phyloP scores from a whole-genome alignment of 2,329 filamentous ascomycete genomes.

The Diaporthe vaccinii region DNA sequence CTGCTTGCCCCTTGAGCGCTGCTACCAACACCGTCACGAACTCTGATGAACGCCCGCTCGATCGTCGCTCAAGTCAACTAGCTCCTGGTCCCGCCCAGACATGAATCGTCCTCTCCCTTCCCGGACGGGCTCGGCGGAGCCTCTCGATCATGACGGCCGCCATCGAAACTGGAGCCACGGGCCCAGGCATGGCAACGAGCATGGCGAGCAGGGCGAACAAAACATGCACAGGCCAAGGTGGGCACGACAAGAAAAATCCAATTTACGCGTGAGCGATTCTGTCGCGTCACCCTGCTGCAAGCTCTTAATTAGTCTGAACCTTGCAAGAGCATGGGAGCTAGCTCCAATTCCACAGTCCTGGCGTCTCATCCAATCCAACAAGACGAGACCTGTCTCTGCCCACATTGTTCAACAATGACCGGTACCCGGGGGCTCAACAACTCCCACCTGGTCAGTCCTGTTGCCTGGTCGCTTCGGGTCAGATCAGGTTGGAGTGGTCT shows the following conservation, averaged over 20 bases:
- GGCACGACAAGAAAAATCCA: slow-evolving; percentile 27
- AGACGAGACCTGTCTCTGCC: slow-evolving; percentile 30
- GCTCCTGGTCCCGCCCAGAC: slow-evolving; percentile 23
- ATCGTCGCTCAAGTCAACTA: slow-evolving; percentile 27
- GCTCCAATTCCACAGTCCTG: slow-evolving; percentile 32
- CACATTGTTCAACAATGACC: slow-evolving; percentile 31
- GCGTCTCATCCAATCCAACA: slow-evolving; percentile 28
- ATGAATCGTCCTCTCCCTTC: slow-evolving; percentile 17
- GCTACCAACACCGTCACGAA: slow-evolving; percentile 4
- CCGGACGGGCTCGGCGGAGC: slow-evolving; percentile 19
- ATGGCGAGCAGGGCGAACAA: neutral
- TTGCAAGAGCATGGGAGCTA: slow-evolving; percentile 28
- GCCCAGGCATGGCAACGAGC: neutral
- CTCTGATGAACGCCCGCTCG: slow-evolving; percentile 16
- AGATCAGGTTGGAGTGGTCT: slow-evolving; percentile 22
- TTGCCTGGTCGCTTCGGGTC: slow-evolving; percentile 25
- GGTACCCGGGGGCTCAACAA: slow-evolving; percentile 22
- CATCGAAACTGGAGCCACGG: slow-evolving; percentile 17
- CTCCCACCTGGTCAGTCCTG: slow-evolving; percentile 6
- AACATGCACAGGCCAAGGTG: slow-evolving; percentile 17
- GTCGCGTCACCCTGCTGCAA: slow-evolving; percentile 33
- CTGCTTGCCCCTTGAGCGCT: slow-evolving; percentile 14
- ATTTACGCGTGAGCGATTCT: slow-evolving; percentile 28
- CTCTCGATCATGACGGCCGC: slow-evolving; percentile 15
- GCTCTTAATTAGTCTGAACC: slow-evolving; percentile 28